Evolutionary conservation across 2,329 filamentous ascomycete species (phyloP).

Genomic region (Neonectria faginata): DNA sequence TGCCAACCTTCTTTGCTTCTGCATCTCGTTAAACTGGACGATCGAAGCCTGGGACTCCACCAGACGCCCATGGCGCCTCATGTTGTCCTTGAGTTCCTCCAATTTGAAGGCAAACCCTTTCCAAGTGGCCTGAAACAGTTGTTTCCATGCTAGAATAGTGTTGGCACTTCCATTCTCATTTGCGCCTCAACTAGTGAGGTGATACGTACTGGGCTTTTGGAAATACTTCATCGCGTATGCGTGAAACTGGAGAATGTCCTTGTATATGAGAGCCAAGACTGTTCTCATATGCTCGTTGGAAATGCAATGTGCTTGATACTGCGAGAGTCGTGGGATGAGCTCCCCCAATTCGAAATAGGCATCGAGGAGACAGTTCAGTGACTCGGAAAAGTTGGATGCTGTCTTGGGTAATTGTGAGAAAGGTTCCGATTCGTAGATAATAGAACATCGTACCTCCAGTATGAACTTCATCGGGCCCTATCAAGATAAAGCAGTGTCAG

Average conservation of each 20-base stretch:
- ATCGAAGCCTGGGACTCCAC: not conserved
- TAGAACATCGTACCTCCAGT: not conserved
- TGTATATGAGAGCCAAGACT: not conserved
- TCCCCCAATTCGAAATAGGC: not conserved
- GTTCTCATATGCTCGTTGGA: not conserved
- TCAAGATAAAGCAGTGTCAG: not conserved
- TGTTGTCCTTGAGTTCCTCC: not conserved
- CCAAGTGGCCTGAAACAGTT: not conserved
- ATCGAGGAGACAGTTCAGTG: not conserved
- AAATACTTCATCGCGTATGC: slow-evolving; percentile 1
- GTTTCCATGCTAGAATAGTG: not conserved
- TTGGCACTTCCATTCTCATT: not conserved
- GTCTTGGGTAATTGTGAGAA: not conserved
- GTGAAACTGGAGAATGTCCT: not conserved
- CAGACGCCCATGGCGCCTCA: not conserved
- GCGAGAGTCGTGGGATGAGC: not conserved
- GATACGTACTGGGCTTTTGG: not conserved
- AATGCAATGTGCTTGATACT: not conserved
- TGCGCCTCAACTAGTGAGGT: not conserved
- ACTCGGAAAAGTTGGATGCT: not conserved
- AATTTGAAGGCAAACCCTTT: not conserved
- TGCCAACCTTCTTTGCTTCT: not conserved
- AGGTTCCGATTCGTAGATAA: no score
- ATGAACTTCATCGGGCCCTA: slow-evolving; percentile 4
- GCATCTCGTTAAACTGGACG: not conserved